Percentiles rank a stretch among this genome's conserved stretches.
phyloP scores from a whole-genome alignment of 768 basidiomycete genomes.

The Boletus sp. region DNA sequence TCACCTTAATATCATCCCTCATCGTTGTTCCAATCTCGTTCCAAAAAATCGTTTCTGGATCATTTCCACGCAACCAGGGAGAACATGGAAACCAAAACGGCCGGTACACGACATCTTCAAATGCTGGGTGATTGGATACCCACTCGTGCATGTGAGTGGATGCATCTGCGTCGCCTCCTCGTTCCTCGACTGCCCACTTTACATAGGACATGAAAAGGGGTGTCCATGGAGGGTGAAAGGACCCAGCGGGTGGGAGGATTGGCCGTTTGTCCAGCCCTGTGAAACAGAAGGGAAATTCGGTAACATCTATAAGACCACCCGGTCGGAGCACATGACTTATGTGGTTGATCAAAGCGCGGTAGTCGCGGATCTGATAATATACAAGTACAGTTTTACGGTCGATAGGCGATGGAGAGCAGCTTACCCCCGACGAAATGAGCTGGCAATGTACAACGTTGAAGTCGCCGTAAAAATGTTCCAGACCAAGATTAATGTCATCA shows the following conservation, averaged over 20 bases:
- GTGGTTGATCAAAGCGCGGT: constrained; percentile 59
- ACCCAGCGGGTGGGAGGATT: constrained; percentile 41
- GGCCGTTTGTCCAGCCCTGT: constrained; percentile 51
- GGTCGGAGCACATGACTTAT: constrained; percentile 66
- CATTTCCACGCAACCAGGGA: constrained; percentile 40
- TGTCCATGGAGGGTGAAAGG: constrained; percentile 54
- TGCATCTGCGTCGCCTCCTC: constrained; percentile 65
- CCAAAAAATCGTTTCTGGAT: constrained; percentile 31
- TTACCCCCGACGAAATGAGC: constrained; percentile 69
- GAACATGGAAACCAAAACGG: constrained; percentile 66
- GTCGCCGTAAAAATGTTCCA: constrained; percentile 78
- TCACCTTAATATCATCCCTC: constrained; percentile 60
- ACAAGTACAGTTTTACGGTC: constrained; percentile 15
- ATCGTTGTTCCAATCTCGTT: constrained; percentile 45
- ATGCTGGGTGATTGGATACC: constrained; percentile 51
- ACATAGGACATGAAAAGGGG: constrained; percentile 61
- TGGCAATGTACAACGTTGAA: constrained; percentile 77
- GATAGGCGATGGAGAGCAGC: constrained; percentile 28
- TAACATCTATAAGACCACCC: constrained; percentile 62
- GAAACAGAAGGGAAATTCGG: constrained; percentile 69
- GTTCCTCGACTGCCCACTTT: constrained; percentile 49
- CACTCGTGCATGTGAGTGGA: constrained; percentile 54
- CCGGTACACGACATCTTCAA: constrained; percentile 56
- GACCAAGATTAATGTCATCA: constrained; percentile 81
- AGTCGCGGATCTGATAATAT: constrained; percentile 61